These are phyloP conservation scores for Pseudogymnoascus verrucosus DNA, from an alignment of 2,329 filamentous ascomycete genomes.

Conservation along the genomic window DNA sequence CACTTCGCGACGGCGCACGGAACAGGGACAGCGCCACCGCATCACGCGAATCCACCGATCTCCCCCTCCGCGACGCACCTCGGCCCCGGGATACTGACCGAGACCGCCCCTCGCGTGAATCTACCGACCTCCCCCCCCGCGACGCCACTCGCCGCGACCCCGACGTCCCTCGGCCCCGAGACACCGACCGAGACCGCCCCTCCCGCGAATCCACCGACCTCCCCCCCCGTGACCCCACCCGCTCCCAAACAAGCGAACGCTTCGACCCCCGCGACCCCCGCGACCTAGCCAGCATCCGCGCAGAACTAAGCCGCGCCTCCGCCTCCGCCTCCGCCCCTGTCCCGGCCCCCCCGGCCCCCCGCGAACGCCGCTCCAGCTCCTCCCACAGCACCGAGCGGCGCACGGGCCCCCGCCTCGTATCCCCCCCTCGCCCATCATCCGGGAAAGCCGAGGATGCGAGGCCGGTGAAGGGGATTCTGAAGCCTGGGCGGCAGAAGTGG, in stretches of 20 bases:
- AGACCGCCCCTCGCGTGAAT: background rate
- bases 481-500: constrained; percentile 72
- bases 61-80: background rate
- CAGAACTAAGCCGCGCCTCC: constrained; percentile 20
- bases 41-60: too few species aligned
- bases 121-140: background rate
- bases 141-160: too few species aligned
- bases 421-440: constrained; percentile 49
- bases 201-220: background rate
- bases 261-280: constrained; percentile 16
- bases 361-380: constrained; percentile 15
- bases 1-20: too few species aligned
- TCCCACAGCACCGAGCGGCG: constrained; percentile 12
- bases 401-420: constrained; percentile 50
- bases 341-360: too few species aligned
- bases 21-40: too few species aligned
- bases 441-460: constrained; percentile 54
- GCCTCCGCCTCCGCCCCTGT: constrained; percentile 5
- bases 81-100: too few species aligned
- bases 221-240: background rate
- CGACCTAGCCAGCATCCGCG: constrained; percentile 21
- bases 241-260: background rate
- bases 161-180: background rate
- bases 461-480: constrained; percentile 75
- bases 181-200: background rate